Conservation (phyloP, 1,284 basidiomycete species). For the Tremellales sp. region DNA sequence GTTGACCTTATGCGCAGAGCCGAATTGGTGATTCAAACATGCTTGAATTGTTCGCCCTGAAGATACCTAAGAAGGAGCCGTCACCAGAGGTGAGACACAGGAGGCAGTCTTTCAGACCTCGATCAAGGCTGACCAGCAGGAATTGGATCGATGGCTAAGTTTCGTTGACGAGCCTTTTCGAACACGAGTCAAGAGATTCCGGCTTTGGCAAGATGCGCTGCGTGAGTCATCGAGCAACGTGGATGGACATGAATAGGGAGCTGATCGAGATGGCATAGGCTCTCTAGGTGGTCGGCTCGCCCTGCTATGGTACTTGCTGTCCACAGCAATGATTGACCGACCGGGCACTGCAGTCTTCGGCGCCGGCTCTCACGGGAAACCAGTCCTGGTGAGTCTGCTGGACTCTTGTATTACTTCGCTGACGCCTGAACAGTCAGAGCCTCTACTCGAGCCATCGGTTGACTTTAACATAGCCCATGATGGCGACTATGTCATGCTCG, state of each 20-base stretch:
- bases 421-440: constrained; percentile 1
- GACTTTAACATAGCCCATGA: constrained; percentile 45
- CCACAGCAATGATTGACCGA: constrained; percentile 5
- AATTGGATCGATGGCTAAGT: too few species aligned
- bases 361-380: constrained; percentile 30
- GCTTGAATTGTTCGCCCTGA: too few species aligned
- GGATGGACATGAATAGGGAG: too few species aligned
- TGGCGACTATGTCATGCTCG: constrained; percentile 31
- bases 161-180: too few species aligned
- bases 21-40: too few species aligned
- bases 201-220: constrained; percentile 27
- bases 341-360: constrained; percentile 16
- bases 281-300: constrained; percentile 33
- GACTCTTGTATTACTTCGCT: too few species aligned
- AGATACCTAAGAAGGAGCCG: too few species aligned
- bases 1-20: too few species aligned
- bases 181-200: constrained; percentile 27
- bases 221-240: too few species aligned
- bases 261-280: constrained; percentile 13
- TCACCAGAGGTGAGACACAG: too few species aligned
- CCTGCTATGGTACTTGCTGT: constrained; percentile 34
- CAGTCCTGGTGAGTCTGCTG: constrained; percentile 22
- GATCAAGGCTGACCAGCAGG: too few species aligned
- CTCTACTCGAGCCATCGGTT: constrained; percentile 16
- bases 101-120: too few species aligned